These are phyloP conservation scores for Graphilbum fragrans DNA, from an alignment of 2,329 filamentous ascomycete species.

Conservation along the genomic window DNA sequence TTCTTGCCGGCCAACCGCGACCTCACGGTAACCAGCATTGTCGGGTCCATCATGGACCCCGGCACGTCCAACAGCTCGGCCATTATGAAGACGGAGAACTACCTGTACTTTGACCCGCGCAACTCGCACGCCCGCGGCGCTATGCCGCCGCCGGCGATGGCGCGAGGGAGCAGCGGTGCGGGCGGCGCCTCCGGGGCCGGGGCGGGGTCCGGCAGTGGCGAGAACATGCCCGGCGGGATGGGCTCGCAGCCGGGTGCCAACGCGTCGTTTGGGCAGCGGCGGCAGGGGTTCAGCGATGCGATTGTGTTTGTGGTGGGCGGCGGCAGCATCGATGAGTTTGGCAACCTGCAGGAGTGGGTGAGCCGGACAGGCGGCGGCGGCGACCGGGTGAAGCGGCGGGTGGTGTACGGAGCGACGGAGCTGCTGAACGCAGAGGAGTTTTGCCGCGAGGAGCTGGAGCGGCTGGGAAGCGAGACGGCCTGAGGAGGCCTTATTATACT, in stretches of 20 bases:
- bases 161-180: slow-evolving; percentile 24
- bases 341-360: slow-evolving; percentile 94
- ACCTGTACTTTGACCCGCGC: slow-evolving; percentile 92
- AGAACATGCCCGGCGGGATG: slow-evolving; percentile 31
- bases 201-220: slow-evolving; percentile 22
- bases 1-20: slow-evolving; percentile 95
- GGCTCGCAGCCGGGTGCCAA: slow-evolving; percentile 48
- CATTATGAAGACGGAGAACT: slow-evolving; percentile 91
- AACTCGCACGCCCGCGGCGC: slow-evolving; percentile 87
- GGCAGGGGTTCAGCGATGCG: slow-evolving; percentile 81
- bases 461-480: slow-evolving; percentile 43
- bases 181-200: slow-evolving; percentile 21
- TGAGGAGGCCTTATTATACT: background rate
- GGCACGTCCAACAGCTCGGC: slow-evolving; percentile 79
- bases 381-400: slow-evolving; percentile 59
- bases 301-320: slow-evolving; percentile 94
- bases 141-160: slow-evolving; percentile 65
- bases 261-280: slow-evolving; percentile 80
- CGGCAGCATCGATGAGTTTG: slow-evolving; percentile 97
- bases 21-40: slow-evolving; percentile 92
- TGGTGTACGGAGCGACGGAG: slow-evolving; percentile 92
- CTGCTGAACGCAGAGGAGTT: slow-evolving; percentile 59
- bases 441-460: slow-evolving; percentile 50
- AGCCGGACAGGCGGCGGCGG: slow-evolving; percentile 52
- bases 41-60: slow-evolving; percentile 96